phyloP scores from a whole-genome alignment of 163 green algal genomes.

The Prototheca wickerhamii region DNA sequence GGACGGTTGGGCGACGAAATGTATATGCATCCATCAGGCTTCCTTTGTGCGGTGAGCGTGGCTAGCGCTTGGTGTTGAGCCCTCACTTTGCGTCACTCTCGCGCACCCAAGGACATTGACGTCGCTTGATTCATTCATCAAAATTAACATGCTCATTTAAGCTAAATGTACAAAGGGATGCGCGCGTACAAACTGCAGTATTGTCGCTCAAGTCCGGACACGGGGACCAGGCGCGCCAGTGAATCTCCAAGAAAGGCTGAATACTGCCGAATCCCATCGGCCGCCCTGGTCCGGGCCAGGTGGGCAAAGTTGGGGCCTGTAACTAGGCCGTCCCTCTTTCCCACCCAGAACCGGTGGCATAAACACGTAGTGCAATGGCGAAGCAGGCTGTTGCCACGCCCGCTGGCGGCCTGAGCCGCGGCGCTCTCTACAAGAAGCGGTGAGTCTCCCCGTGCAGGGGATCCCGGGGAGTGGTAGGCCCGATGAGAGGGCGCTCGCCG shows the following conservation, averaged over 20 bases:
- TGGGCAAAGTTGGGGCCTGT: background rate
- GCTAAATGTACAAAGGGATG: no score
- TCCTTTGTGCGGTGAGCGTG: no score
- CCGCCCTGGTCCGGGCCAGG: background rate
- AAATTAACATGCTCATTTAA: no score
- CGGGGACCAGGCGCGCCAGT: background rate
- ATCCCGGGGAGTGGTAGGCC: background rate
- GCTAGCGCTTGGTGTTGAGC: no score
- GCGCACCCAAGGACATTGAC: no score
- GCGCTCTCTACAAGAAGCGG: background rate
- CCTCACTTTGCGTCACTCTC: no score
- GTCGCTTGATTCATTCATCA: no score
- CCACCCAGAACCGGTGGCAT: slow-evolving; percentile 5
- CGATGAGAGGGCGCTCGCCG: background rate
- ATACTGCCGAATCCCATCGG: background rate
- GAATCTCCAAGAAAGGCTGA: background rate
- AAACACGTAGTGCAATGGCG: background rate
- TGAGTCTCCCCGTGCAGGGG: background rate
- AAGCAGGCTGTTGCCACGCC: background rate
- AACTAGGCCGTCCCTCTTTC: background rate
- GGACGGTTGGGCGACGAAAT: no score
- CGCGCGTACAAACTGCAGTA: no score
- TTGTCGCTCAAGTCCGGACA: no score
- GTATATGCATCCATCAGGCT: no score
- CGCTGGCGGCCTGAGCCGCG: background rate